Conservation (phyloP, 306 rosid genomes). For the Senna tora region DNA sequence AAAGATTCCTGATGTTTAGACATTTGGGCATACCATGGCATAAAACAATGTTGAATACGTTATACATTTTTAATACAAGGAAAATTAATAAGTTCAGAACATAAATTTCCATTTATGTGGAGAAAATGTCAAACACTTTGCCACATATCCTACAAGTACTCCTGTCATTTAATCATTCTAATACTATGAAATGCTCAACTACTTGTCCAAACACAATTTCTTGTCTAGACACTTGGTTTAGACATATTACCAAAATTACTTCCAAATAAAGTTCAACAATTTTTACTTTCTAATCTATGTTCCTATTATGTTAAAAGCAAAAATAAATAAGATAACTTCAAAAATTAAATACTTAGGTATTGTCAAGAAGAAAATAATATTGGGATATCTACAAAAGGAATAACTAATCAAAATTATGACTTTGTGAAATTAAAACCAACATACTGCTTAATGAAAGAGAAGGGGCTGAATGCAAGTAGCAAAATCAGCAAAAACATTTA, state of each 20-base stretch:
- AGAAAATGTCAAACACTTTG: conserved; percentile 8
- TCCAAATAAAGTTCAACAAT: conserved; percentile 13
- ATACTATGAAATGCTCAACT: conserved; percentile 30
- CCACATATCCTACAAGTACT: conserved; percentile 23
- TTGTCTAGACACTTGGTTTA: background rate
- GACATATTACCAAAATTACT: conserved; percentile 21
- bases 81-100: conserved; percentile 9
- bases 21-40: background rate
- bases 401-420: conserved; percentile 31
- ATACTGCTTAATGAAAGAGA: conserved; percentile 32
- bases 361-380: background rate
- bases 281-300: conserved; percentile 16
- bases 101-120: conserved; percentile 10
- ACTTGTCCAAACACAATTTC: conserved; percentile 8
- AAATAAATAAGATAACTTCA: conserved; percentile 19
- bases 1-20: background rate
- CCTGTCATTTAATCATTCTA: conserved; percentile 16
- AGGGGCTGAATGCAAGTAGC: conserved; percentile 27
- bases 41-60: conserved; percentile 18
- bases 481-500: conserved; percentile 13
- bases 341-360: conserved; percentile 20
- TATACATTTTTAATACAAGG: conserved; percentile 17
- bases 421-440: conserved; percentile 19
- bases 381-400: conserved; percentile 30
- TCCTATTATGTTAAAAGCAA: conserved; percentile 10